Evolutionary conservation across 208 protist genomes (phyloP).

Genomic region (Borovskyia barvae): DNA sequence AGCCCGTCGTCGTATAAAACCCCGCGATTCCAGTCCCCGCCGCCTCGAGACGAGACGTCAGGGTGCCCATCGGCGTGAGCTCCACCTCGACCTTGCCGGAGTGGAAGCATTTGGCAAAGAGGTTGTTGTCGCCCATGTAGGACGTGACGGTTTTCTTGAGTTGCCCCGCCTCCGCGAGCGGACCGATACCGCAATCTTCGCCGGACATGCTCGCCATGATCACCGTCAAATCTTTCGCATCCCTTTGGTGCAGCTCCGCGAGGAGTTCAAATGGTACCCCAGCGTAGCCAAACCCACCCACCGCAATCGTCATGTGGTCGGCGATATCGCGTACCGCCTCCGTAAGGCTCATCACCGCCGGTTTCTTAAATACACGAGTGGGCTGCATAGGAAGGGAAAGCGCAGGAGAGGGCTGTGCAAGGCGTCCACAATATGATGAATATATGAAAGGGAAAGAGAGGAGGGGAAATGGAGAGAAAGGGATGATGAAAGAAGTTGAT

Average conservation of each 20-base stretch:
- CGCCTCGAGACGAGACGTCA: constrained; percentile 89
- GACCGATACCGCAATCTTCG: constrained; percentile 91
- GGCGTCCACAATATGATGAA: too few species aligned
- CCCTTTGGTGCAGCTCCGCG: constrained; percentile 45
- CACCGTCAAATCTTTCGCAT: constrained; percentile 77
- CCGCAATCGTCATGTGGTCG: constrained; percentile 32
- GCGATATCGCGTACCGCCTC: constrained; percentile 62
- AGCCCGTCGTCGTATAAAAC: constrained; percentile 94
- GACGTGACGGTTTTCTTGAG: constrained; percentile 73
- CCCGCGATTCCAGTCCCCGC: constrained; percentile 94
- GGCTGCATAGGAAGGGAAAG: neutral
- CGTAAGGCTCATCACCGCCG: constrained; percentile 27
- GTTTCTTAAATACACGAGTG: constrained; percentile 15
- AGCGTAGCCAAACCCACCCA: constrained; percentile 93
- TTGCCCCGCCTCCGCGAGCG: constrained; percentile 80
- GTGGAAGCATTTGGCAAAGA: constrained; percentile 90
- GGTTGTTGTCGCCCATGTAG: constrained; percentile 94
- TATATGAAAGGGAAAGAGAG: too few species aligned
- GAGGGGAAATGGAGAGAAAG: too few species aligned
- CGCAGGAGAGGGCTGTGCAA: too few species aligned
- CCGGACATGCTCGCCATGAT: constrained; percentile 90
- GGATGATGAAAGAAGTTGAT: too few species aligned
- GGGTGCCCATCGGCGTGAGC: constrained; percentile 93
- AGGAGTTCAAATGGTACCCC: constrained; percentile 92
- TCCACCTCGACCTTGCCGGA: constrained; percentile 94